Evolutionary conservation across 148 eudicot species (phyloP).

Genomic region (Drosera capensis): DNA sequence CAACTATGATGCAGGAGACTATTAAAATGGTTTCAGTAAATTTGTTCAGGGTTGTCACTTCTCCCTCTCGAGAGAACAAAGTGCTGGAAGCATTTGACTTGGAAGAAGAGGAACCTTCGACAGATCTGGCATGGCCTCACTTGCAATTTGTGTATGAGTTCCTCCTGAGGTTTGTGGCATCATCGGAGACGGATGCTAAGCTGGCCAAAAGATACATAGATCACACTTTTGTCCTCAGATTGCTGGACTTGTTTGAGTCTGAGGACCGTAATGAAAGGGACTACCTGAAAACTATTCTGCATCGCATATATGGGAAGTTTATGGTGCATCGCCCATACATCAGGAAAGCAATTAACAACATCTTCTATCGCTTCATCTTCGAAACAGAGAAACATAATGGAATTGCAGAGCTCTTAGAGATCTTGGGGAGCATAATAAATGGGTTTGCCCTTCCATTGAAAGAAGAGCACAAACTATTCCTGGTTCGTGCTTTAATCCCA

Average conservation of each 20-base stretch:
- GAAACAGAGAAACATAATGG: constrained; percentile 6
- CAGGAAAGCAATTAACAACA: constrained; percentile 5
- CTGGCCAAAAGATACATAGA: constrained; percentile 5
- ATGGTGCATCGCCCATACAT: constrained; percentile 6
- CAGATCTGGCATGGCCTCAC: constrained; percentile 5
- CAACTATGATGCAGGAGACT: constrained; percentile 2
- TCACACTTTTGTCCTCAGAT: constrained; percentile 5
- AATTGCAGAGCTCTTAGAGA: constrained; percentile 5
- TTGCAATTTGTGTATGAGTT: constrained; percentile 6
- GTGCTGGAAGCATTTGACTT: constrained; percentile 5
- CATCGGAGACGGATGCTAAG: constrained; percentile 4
- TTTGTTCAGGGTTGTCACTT: constrained; percentile 1
- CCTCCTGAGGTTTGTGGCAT: constrained; percentile 5
- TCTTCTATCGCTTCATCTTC: constrained; percentile 4
- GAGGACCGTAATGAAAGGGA: constrained; percentile 8
- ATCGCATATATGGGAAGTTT: constrained; percentile 5
- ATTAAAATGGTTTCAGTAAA: constrained; percentile 3
- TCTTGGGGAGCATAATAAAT: constrained; percentile 4
- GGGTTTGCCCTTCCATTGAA: constrained; percentile 6
- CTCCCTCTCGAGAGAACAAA: constrained; percentile 4
- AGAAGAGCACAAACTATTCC: constrained; percentile 6
- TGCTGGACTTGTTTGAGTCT: constrained; percentile 6
- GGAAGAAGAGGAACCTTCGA: constrained; percentile 7
- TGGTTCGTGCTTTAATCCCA: constrained; percentile 5
- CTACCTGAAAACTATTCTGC: constrained; percentile 5